Evolutionary conservation across 2,329 filamentous ascomycete species (phyloP), one percentile per base, ranked within the genome.

Genomic region (Myriosclerotinia curreyana): DNA sequence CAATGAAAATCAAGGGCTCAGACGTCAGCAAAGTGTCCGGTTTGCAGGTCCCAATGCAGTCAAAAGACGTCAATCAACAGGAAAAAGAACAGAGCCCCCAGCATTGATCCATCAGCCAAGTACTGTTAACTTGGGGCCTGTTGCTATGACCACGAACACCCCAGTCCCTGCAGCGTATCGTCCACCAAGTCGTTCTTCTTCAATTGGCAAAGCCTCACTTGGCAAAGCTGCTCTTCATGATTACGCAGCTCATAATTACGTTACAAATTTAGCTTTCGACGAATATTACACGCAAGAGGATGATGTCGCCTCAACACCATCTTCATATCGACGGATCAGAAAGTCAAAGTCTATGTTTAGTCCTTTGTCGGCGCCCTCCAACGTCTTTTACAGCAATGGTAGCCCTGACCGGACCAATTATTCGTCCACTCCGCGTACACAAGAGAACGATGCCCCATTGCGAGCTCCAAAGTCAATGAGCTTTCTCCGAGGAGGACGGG

Each of bases 281-380:
- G 76, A 80, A 69, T 77, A 78, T 62, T 82, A 80, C 70, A 79
- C 77, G 5, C 77, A 76, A 0, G 79, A 83, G 64, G 80, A 83
- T 64, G 78, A 81, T 60, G 72, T 79, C 40, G 77, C 76, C 1
- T 82, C 82, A 3, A 76, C 76, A 38, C 78, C 79, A 17, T 80
- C 79, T 2, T 81, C 81, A 0, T 82, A 79, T 68, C 77, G 79
- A 54, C 79, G 76, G 36, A 73, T 86, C 50, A 81, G 82, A 51
- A 83, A 81, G 69, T 83, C 83, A 1, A 81, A 77, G 65, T 86
- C 84, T 0, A 81, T 85, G 81, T 78, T 82, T 66, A 77, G 62
- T 67, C 76, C 50, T 66, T 66, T 14, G 28, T 72, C 58, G 67
- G 66, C 63, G 7, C 68, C 72, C 7, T 48, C 60, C 22, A 69